phyloP scores from a whole-genome alignment of 2,329 filamentous ascomycete genomes.

The Hymenoscyphus fraxineus region DNA sequence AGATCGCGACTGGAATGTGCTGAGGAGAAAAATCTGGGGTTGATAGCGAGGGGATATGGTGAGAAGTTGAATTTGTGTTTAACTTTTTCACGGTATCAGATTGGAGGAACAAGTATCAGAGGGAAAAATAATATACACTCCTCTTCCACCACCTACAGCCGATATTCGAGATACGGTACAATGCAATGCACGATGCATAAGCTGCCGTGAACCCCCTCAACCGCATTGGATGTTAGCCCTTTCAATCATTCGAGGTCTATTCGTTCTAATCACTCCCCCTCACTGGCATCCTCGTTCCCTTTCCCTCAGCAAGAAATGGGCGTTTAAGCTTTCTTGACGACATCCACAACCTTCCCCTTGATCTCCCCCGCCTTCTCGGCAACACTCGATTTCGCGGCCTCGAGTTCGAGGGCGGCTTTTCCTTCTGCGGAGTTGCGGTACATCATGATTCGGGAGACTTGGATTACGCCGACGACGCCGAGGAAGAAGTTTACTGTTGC shows the following conservation, averaged over 20 bases:
- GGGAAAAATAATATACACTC: no score
- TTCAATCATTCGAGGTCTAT: not conserved
- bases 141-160: no score
- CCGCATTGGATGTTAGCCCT: not conserved
- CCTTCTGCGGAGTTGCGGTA: conserved; percentile 61
- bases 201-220: no score
- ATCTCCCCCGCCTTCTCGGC: conserved; percentile 27
- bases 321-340: conserved; percentile 30
- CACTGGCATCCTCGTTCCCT: not conserved
- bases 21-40: no score
- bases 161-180: no score
- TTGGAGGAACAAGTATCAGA: no score
- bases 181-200: no score
- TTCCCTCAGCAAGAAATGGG: not conserved
- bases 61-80: no score
- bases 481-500: conserved; percentile 99
- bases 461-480: conserved; percentile 77
- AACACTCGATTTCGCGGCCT: conserved; percentile 24
- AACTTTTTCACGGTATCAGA: no score
- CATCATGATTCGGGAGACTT: conserved; percentile 71
- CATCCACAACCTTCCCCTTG: conserved; percentile 36
- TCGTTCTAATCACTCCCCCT: not conserved
- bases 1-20: no score
- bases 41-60: no score
- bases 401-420: conserved; percentile 30